Evolutionary conservation across 257 asterid genomes (phyloP), one percentile per base, ranked within the genome.

Genomic region (Eucommia ulmoides): DNA sequence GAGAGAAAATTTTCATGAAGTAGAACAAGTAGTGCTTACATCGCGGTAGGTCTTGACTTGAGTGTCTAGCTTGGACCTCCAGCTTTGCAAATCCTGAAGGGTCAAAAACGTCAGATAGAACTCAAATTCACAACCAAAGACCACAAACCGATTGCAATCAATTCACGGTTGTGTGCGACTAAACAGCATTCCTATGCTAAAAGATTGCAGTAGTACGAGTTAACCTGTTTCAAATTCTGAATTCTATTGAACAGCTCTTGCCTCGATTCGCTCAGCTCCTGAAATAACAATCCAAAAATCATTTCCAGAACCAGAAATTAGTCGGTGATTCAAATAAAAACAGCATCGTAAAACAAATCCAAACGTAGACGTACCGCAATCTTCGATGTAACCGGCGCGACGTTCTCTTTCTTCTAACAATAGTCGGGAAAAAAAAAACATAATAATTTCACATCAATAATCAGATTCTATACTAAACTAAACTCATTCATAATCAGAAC

Each of bases 201-300:
- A 9, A 54, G 48, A 48, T 3, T 23, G 10, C 21, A 3, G 10
- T 12, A 41, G 51, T 48, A 26, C 24, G 24, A 59, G 49, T 41
- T 60, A 24, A 83, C 97, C 82, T 85, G 92, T 57, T 88, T 88
- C 65, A 88, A 71, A 68, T 66, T 82, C 78, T 82, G 87, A 55
- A 88, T 67, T 55, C 89, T 68, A 58, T 45, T 66, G 52, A 84
- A 69, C 29, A 88, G 84, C 65, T 88, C 96, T 74, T 80, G 74
- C 79, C 93, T 67, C 50, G 97, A 82, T 64, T 80, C 95, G 44
- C 79, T 67, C 76, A 84, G 26, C 69, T 77, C 93, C 97, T 88
- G 74, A 61, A 71, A 8, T 7, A 22, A 18, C 45, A 62, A 26
- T 0, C 22, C 48, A 4, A 22, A 8, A 49, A 20, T 7, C 54